Base-by-base conservation (phyloP, 306 rosid genomes). In the Astragalus membranaceus region DNA sequence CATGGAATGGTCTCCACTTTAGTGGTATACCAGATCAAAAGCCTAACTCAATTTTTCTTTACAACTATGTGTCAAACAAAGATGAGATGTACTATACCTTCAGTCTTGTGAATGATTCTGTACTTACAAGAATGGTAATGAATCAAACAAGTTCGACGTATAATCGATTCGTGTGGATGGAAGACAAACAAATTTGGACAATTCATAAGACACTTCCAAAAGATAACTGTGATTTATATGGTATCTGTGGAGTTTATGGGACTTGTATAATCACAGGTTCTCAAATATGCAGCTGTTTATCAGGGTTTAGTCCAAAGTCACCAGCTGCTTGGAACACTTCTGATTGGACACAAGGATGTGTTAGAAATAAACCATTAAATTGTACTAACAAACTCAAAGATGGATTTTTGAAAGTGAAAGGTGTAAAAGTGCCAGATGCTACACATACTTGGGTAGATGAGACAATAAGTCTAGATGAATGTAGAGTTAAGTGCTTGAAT, bases 181-280 rank as follows among this genome's bases (percentile, higher is more conserved):
- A 71, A 10, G 29, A 4, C 7, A 33, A 48, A 1, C 33, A 63
- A 49, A 11, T 0, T 32, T 83, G 89, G 89, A 70, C 56, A 37
- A n/a, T 52, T 5, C 29, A 43, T 20, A 17, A 43, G 39, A 5
- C 79, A 12, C 7, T 67, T 11, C 83, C 72, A 5, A 36, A 33
- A 10, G 87, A 82, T 30, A 15, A 5, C 4, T 83, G 87, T 61
- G 78, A 75, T 16, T 4, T 0, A 1, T 85, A 85, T 42, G 67
- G 63, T 17, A 7, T 11, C 10, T 85, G 87, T 67, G 84, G 89
- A 10, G 69, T 56, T 12, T 51, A 85, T 46, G 82, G 82, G 3
- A 64, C 11, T 35, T 85, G 87, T 32, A 46, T 4, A 4, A 68
- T 42, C 16, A 13, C 37, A 6, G 61, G 12, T 0, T 9, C 64